Evolutionary conservation across 768 basidiomycete genomes (phyloP).

Genomic region (Trametes villosa): DNA sequence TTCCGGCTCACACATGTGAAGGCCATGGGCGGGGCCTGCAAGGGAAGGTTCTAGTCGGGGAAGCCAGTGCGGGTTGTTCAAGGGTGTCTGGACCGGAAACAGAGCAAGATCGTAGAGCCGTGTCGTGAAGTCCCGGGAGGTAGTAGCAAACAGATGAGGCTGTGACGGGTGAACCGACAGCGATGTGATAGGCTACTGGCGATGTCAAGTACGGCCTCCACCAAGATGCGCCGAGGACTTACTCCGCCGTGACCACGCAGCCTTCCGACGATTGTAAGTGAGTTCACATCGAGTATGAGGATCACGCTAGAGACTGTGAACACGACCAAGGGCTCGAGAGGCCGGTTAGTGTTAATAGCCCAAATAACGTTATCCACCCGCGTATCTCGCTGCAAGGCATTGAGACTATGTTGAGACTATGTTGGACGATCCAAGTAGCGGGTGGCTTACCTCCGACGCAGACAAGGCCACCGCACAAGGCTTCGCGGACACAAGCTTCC

Average conservation of each 20-base stretch:
- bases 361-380: constrained; percentile 46
- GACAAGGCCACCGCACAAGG: constrained; percentile 15
- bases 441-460: constrained; percentile 19
- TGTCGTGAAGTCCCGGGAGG: constrained; percentile 71
- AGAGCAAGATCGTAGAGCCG: constrained; percentile 68
- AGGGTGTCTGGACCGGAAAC: constrained; percentile 37
- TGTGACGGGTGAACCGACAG: constrained; percentile 64
- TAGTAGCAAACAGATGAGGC: constrained; percentile 68
- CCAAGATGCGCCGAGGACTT: constrained; percentile 31
- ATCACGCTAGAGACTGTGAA: constrained; percentile 58
- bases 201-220: constrained; percentile 5
- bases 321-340: constrained; percentile 62
- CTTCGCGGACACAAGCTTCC: constrained; percentile 17
- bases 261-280: constrained; percentile 45
- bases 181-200: constrained; percentile 60
- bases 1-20: constrained; percentile 62
- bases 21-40: constrained; percentile 72
- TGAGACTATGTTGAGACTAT: neutral
- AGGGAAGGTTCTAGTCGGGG: constrained; percentile 50
- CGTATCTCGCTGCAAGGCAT: neutral
- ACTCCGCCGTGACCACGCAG: constrained; percentile 78
- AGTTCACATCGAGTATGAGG: constrained; percentile 56
- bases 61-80: constrained; percentile 66
- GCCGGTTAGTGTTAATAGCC: constrained; percentile 51
- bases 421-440: too few relatives aligned